Base-by-base conservation (phyloP, 1,284 basidiomycete genomes). In the Austroboletus sp. region DNA sequence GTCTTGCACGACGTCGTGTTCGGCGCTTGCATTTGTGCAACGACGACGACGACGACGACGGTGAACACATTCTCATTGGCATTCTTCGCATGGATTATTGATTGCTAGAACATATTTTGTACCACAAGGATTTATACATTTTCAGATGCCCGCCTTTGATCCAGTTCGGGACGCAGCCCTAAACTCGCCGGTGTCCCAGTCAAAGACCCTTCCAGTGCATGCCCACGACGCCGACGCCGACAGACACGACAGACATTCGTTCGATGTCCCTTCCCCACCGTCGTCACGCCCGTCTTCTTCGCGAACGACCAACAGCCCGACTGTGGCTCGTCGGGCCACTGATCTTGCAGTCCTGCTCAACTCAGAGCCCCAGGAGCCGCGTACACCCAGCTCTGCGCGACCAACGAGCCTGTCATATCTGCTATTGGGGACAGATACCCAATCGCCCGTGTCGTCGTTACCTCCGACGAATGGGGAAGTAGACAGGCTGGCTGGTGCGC, bases 81-180 rank as follows among this genome's bases (percentile, higher is more conserved):
- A 42, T 31, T 38, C 13, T 10, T 45, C 38, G 19, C 31, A 55
- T 61, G 46, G 32, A 42, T 37, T 40, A 35, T 36, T 57, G 53
- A 57, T 30, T 34, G 38, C 40, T 40, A 19, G 11, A 42, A 40
- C 44, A 41, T 31, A 44, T 34, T 17, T n/a, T 36, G 19, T 38
- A 23, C 13, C 33, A 26, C 40, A 42, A 39, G 25, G 15, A 40
- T 43, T 40, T 21, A 31, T 32, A 38, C 38, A 2, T n/a, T 33
- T 19, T 36, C 46, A 55, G 53, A 84, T 86, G 84, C 82, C 83
- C 58, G 80, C 79, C 50, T 88, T 86, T 72, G 85, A 88, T 74
- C 85, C 85, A 60, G 85, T 87, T 50, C 77, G 84, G 61, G 84
- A 87, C 74, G 84, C 84, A 52, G 82, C 84, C 59, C 74, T 81